Conservation (phyloP, 306 rosid species). For the Malus fusca region DNA sequence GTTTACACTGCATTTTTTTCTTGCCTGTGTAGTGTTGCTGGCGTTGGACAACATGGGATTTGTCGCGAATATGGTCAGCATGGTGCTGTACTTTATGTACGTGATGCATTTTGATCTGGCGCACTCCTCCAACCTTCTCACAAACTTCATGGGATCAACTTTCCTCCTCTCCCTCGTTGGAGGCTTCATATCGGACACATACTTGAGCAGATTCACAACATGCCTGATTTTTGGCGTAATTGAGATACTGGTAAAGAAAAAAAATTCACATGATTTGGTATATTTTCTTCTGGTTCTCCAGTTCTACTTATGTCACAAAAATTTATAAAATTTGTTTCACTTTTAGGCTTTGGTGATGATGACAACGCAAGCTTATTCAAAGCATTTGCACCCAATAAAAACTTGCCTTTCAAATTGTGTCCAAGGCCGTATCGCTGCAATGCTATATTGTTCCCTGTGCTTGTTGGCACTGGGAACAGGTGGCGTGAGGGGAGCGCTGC, state of each 20-base stretch:
- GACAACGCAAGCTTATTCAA: conserved; percentile 50
- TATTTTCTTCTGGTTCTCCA: not conserved
- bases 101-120: conserved; percentile 60
- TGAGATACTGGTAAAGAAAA: conserved; percentile 42
- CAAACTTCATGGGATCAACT: conserved; percentile 73
- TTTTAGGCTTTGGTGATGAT: conserved; percentile 46
- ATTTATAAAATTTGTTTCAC: not conserved
- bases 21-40: conserved; percentile 31
- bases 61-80: conserved; percentile 73
- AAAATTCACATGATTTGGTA: not conserved
- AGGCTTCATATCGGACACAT: conserved; percentile 74
- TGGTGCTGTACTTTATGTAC: conserved; percentile 49
- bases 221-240: conserved; percentile 55
- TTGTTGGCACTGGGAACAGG: conserved; percentile 63
- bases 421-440: conserved; percentile 34
- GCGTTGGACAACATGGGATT: conserved; percentile 82
- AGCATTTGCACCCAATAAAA: conserved; percentile 38
- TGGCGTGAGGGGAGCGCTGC: conserved; percentile 65
- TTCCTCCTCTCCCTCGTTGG: conserved; percentile 66
- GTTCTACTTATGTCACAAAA: not conserved
- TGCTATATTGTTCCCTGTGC: conserved; percentile 48
- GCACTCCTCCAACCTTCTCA: conserved; percentile 64
- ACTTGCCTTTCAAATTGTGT: conserved; percentile 44
- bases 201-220: conserved; percentile 52
- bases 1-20: not conserved